Evolutionary conservation across 2,329 filamentous ascomycete genomes (phyloP), one percentile per base, ranked within the genome.

Genomic region (Cladophialophora bantiana): DNA sequence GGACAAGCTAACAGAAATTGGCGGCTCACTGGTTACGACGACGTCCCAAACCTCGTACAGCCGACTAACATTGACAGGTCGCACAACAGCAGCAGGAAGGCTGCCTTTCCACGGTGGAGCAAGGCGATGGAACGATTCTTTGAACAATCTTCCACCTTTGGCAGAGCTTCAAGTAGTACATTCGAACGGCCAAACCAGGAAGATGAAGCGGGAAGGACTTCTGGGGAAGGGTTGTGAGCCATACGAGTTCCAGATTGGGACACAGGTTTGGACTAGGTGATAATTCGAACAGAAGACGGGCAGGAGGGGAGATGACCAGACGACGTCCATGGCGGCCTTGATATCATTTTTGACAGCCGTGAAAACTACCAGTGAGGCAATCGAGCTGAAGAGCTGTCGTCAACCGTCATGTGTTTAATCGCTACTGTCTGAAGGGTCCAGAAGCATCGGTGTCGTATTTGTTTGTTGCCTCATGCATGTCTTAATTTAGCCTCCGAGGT

Each of bases 51-150:
- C 45, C 64, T 67, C 20, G 57, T 52, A 69, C 64, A 66, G 58
- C 61, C 61, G 64, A 58, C 54, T 63, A 62, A 55, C 60, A 64
- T 36, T 66, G 67, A 69, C 67, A 67, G 57, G 60, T 65, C 57
- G 62, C 67, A 69, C 67, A 40, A 55, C 67, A 62, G 60, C 38
- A 66, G 40, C 32, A 48, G 53, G 45, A 45, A 60, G 52, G 56
- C 59, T 42, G 62, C 59, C 63, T 59, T 66, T 26, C 61, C 60
- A 53, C 35, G 45, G 59, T 57, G 59, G 62, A 65, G 52, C 59
- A 58, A 31, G 35, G 59, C 45, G 38, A 35, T 55, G 52, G 35
- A 52, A 53, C 58, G 12, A 34, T 59, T 50, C 36, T 54, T 58
- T 59, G 32, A 64, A 60, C 40, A 32, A 20, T 42, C 40, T 45